Evolutionary conservation across 2,329 filamentous ascomycete species (phyloP).

Genomic region (Dactylonectria estremocensis): DNA sequence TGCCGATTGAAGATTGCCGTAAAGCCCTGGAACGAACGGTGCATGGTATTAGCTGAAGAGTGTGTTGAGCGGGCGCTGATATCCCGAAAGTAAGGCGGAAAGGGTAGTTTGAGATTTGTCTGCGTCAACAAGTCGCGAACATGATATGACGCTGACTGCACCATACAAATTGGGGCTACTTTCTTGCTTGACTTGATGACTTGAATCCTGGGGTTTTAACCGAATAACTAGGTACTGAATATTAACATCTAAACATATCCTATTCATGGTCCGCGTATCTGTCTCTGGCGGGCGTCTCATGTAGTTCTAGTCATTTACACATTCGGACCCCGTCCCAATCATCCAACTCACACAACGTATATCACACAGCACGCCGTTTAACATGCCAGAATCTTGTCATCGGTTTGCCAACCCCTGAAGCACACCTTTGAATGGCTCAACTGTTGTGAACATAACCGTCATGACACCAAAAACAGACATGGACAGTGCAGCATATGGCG

Average conservation of each 20-base stretch:
- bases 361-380: conserved; percentile 7
- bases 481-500: conserved; percentile 69
- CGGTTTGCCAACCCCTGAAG: conserved; percentile 54
- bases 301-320: background rate
- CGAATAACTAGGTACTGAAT: background rate
- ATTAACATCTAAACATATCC: background rate
- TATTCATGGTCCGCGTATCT: background rate
- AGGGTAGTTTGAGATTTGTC: conserved; percentile 24
- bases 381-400: conserved; percentile 25
- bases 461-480: conserved; percentile 72
- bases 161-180: background rate
- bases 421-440: conserved; percentile 61
- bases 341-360: background rate
- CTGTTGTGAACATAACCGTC: conserved; percentile 68
- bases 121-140: conserved; percentile 21
- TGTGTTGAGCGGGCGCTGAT: conserved; percentile 23
- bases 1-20: conserved; percentile 37
- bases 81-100: conserved; percentile 27
- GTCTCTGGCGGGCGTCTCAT: background rate
- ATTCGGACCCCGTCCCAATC: background rate
- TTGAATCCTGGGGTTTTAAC: background rate
- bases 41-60: conserved; percentile 8
- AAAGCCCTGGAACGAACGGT: conserved; percentile 18
- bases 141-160: conserved; percentile 7
- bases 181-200: conserved; percentile 12